These are phyloP conservation scores for Filosporella fistucella DNA, from an alignment of 495 filamentous ascomycete species.

Conservation along the genomic window DNA sequence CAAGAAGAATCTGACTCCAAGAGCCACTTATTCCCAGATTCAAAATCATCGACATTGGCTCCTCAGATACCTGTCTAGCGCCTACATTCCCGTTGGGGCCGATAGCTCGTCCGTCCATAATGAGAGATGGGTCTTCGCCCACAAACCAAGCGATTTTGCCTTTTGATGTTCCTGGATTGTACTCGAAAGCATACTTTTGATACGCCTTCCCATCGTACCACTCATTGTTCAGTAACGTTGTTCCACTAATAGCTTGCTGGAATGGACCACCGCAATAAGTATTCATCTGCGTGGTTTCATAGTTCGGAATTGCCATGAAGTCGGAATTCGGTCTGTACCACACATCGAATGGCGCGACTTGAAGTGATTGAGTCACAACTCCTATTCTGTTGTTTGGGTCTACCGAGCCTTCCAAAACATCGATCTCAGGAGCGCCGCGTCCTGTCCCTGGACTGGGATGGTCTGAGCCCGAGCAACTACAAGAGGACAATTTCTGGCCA, in stretches of 20 bases:
- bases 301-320: slow-evolving; percentile 60
- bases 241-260: slow-evolving; percentile 68
- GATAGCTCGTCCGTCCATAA: slow-evolving; percentile 59
- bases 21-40: slow-evolving; percentile 68
- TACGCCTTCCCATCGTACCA: slow-evolving; percentile 74
- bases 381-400: slow-evolving; percentile 41
- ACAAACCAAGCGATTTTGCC: slow-evolving; percentile 69
- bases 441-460: slow-evolving; percentile 69
- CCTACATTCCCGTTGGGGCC: slow-evolving; percentile 71
- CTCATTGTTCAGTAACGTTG: slow-evolving; percentile 66
- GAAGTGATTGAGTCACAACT: slow-evolving; percentile 64
- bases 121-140: slow-evolving; percentile 60
- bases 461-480: slow-evolving; percentile 59
- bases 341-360: slow-evolving; percentile 72
- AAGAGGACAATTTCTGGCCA: slow-evolving; percentile 68
- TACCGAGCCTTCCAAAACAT: slow-evolving; percentile 68
- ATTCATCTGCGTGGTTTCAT: slow-evolving; percentile 56
- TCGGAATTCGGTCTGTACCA: slow-evolving; percentile 65
- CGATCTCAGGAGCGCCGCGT: slow-evolving; percentile 71
- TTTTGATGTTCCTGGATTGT: slow-evolving; percentile 51
- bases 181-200: slow-evolving; percentile 73
- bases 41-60: slow-evolving; percentile 68
- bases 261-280: slow-evolving; percentile 60
- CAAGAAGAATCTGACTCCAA: slow-evolving; percentile 56
- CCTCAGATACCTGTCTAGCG: slow-evolving; percentile 60